These are phyloP conservation scores for Pholiota conissans DNA, from an alignment of 768 basidiomycete genomes.

Conservation along the genomic window DNA sequence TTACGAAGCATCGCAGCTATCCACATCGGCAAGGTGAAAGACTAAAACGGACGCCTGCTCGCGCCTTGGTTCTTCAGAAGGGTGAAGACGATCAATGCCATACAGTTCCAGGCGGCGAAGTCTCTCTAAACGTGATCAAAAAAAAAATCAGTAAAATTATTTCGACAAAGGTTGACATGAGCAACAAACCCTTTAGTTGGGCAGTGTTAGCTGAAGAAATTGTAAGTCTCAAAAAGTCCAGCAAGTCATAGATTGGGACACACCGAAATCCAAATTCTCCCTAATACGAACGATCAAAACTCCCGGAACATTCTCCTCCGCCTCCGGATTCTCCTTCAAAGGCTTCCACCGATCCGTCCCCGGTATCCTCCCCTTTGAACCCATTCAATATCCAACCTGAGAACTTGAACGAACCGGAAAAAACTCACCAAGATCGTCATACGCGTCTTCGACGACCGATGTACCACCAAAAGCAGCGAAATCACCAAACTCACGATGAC, in stretches of 20 bases:
- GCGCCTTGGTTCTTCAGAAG: conserved; percentile 82
- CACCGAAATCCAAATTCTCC: conserved; percentile 91
- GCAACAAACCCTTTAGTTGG: conserved; percentile 75
- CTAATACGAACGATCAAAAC: conserved; percentile 86
- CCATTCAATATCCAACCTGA: neutral
- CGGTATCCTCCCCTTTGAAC: conserved; percentile 74
- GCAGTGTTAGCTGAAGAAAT: conserved; percentile 81
- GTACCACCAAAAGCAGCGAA: conserved; percentile 86
- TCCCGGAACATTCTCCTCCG: conserved; percentile 76
- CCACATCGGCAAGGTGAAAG: conserved; percentile 93
- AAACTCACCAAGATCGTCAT: conserved; percentile 85
- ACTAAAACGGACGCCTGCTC: conserved; percentile 76
- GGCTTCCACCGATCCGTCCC: conserved; percentile 91
- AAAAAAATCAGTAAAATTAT: neutral
- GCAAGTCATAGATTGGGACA: conserved; percentile 24
- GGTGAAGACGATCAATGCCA: conserved; percentile 77
- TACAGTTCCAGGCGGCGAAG: conserved; percentile 87
- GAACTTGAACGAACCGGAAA: neutral
- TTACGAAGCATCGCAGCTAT: conserved; percentile 88
- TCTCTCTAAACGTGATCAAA: conserved; percentile 50
- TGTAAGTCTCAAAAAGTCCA: too few relatives aligned
- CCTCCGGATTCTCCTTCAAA: conserved; percentile 83
- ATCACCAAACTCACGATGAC: conserved; percentile 87
- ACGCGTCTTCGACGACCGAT: conserved; percentile 82
- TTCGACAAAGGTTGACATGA: neutral